phyloP scores from a whole-genome alignment of 169 alveolate genomes.

The Plasmodium fragile region DNA sequence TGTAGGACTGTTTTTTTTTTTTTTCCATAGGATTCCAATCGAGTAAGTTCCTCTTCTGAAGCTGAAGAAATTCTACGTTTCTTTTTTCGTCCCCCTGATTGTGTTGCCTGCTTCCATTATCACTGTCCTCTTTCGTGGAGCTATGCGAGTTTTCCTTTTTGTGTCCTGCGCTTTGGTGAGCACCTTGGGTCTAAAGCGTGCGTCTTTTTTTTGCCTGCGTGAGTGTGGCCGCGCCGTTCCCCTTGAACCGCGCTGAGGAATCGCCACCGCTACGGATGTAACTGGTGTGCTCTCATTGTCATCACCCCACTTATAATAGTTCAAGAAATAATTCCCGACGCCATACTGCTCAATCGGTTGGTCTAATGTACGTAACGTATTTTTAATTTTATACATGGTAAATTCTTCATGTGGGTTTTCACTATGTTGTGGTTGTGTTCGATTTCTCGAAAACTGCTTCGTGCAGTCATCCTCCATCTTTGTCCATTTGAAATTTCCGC shows the following conservation, averaged over 20 bases:
- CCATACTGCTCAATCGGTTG: not conserved
- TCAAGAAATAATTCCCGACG: not conserved
- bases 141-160: no score
- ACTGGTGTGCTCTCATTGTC: no score
- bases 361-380: not conserved
- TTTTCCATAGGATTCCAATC: not conserved
- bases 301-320: not conserved
- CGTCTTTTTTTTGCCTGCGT: not conserved
- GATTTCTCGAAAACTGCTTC: not conserved
- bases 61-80: not conserved
- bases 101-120: no score
- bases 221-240: no score
- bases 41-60: not conserved
- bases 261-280: not conserved
- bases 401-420: not conserved
- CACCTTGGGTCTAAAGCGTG: not conserved
- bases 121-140: no score
- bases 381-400: constrained; percentile 11
- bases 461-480: not conserved
- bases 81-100: not conserved
- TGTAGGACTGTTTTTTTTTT: not conserved
- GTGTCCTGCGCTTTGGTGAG: no score
- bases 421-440: not conserved
- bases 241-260: not conserved
- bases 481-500: not conserved